Base-by-base conservation (phyloP, 116 monocot species). In the Zostera marina region DNA sequence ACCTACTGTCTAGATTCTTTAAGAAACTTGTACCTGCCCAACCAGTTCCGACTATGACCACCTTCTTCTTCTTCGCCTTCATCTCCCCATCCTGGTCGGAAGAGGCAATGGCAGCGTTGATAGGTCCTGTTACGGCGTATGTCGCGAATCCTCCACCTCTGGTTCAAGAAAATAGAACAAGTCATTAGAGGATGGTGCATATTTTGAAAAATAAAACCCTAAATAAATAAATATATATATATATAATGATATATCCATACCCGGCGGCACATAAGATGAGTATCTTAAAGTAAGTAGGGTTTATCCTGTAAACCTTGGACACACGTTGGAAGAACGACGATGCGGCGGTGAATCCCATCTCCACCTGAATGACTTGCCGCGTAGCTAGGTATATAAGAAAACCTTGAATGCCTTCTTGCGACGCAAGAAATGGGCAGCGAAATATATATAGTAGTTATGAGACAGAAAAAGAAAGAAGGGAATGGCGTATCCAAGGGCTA, bases 11-110 rank as follows among this genome's bases (percentile, higher is more conserved):
- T 17, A 96, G 43, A 54, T 82, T 88, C 58, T 77, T 85, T 54
- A 89, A 51, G 62, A 96, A 89, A 63, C 78, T 96, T 7, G 85
- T 96, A 22, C 85, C 89, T 25, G 71, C 89, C 85, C 96, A 96
- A 38, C 96, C 96, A 60, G 96, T 96, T 21, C 96, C 96, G 10
- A 96, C 77, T 13, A 96, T 77, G 40, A 96, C 78, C 15, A 96
- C 65, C 48, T 48, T 48, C 67, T 96, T 88, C 76, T 79, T 93
- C 32, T 0, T 32, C 26, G 4, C 4, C 32, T 3, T 32, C 2
- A 3, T 1, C 32, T 32, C 5, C 32, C 32, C 32, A 2, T 2
- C 4, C 4, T 1, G 32, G 32, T 32, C 32, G 2, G 5, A 32
- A 32, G 32, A 5, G 5, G 4, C 32, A 32, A 32, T 32, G 32